Conservation (phyloP, 2,329 filamentous ascomycete genomes). For the Whalleya microplaca region DNA sequence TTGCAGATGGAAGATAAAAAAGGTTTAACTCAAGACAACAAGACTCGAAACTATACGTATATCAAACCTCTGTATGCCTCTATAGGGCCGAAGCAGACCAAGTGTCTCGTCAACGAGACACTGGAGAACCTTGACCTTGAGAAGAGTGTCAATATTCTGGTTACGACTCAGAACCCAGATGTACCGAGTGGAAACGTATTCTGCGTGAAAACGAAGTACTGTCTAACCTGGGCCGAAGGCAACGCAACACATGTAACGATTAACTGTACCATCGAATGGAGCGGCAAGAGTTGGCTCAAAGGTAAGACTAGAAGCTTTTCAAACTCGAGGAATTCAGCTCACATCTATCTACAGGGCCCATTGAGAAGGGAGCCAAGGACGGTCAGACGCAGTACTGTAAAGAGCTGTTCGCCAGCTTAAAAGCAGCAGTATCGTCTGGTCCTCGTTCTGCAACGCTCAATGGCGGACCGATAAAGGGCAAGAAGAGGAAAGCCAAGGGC, state of each 20-base stretch:
- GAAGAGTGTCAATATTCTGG: slow-evolving; percentile 80
- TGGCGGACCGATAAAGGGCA: slow-evolving; percentile 55
- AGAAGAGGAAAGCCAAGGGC: slow-evolving; percentile 63
- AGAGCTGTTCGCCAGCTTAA: slow-evolving; percentile 76
- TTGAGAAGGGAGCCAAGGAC: slow-evolving; percentile 93
- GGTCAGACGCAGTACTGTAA: slow-evolving; percentile 85
- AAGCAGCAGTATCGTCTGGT: slow-evolving; percentile 71
- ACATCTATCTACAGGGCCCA: slow-evolving; percentile 67
- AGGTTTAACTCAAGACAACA: slow-evolving; percentile 75
- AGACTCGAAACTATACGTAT: slow-evolving; percentile 77
- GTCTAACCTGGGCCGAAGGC: slow-evolving; percentile 86
- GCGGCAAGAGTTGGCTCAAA: slow-evolving; percentile 97
- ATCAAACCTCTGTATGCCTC: slow-evolving; percentile 85
- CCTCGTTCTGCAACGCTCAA: slow-evolving; percentile 53
- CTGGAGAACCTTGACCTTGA: slow-evolving; percentile 87
- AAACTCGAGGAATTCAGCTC: slow-evolving; percentile 27
- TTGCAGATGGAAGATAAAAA: slow-evolving; percentile 84
- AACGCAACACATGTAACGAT: slow-evolving; percentile 85
- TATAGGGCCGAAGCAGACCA: slow-evolving; percentile 92
- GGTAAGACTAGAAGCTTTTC: slow-evolving; percentile 56
- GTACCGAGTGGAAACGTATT: slow-evolving; percentile 95
- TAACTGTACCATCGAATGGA: slow-evolving; percentile 93
- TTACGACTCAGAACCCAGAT: slow-evolving; percentile 88
- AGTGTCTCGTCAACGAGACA: slow-evolving; percentile 85
- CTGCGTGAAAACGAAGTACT: slow-evolving; percentile 90